Evolutionary conservation across 2,329 filamentous ascomycete genomes (phyloP), one percentile per base, ranked within the genome.

Genomic region (Sarocladium strictum): DNA sequence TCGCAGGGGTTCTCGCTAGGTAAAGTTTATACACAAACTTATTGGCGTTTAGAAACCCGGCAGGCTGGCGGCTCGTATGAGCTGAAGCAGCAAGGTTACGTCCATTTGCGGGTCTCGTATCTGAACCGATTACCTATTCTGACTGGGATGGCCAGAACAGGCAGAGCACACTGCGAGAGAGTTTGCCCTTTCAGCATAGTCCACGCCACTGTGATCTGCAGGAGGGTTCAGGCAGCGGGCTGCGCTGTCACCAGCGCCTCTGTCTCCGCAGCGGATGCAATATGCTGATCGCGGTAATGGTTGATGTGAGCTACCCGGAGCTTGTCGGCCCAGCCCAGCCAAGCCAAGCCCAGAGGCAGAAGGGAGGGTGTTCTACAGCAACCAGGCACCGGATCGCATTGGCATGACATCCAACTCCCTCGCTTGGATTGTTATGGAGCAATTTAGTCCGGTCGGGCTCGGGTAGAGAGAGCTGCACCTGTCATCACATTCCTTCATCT

Each of bases 61-160:
- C 12, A 21, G 38, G 38, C 38, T 43, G 38, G 38, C 17, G 38
- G 38, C 17, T 43, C 38, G 14, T 43, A 43, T 43, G 38, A 43
- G 38, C 43, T 47, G 23, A 29, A 29, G 43, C 43, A 29, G 24
- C 4, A 47, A 47, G 43, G 24, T 29, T 47, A 29, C 43, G 21
- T 29, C 43, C 43, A n/a, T 47, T 27, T 47, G 43, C 43, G 43
- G 43, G 43, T 47, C 43, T 29, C 43, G 43, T 47, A 47, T 47
- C 24, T 24, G 14, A 29, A 12, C 24, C 29, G 4, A 26, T 47
- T 47, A 29, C 43, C 43, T 47, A 27, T 47, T 47, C n/a, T 17
- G 24, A 47, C 7, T 47, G 43, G n/a, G 43, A n/a, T 47, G 3
- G 19, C 43, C 43, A 26, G 10, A 47, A 47, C 12, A 27, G 23